Percentiles rank a stretch among this genome's conserved stretches.
Conservation (phyloP, 768 basidiomycete species). For the Tricholoma matsutake region DNA sequence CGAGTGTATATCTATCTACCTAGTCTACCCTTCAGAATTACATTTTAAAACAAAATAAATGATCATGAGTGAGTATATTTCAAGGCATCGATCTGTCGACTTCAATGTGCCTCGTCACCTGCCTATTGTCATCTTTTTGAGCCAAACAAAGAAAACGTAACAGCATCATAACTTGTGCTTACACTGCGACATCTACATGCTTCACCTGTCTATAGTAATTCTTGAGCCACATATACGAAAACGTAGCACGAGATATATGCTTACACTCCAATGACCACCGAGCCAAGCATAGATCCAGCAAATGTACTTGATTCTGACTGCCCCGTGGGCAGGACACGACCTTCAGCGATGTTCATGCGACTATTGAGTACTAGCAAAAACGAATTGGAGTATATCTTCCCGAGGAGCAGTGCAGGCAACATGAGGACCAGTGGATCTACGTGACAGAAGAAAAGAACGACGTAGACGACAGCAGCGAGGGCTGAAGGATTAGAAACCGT, state of each 20-base stretch:
- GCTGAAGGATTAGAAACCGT: neutral
- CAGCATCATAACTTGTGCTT: too few species aligned
- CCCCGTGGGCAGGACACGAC: neutral
- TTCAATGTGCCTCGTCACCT: too few species aligned
- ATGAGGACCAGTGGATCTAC: neutral
- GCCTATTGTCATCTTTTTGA: too few species aligned
- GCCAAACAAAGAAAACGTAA: too few species aligned
- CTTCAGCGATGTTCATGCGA: neutral
- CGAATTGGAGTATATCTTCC: slow-evolving; percentile 4
- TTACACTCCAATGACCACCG: neutral
- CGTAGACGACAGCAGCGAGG: slow-evolving; percentile 1
- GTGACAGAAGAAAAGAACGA: slow-evolving; percentile 1
- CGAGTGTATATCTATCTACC: neutral
- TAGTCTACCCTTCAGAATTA: neutral
- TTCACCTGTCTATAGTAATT: neutral
- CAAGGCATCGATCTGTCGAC: neutral
- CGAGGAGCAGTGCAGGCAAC: neutral
- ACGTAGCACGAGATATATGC: neutral
- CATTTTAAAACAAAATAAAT: neutral
- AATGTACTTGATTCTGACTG: neutral
- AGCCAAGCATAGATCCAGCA: neutral
- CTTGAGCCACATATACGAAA: neutral
- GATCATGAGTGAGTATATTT: neutral
- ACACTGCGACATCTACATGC: neutral
- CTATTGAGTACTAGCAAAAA: neutral